phyloP scores from a whole-genome alignment of 78 protist genomes.

The Dictyostelium firmibasis region DNA sequence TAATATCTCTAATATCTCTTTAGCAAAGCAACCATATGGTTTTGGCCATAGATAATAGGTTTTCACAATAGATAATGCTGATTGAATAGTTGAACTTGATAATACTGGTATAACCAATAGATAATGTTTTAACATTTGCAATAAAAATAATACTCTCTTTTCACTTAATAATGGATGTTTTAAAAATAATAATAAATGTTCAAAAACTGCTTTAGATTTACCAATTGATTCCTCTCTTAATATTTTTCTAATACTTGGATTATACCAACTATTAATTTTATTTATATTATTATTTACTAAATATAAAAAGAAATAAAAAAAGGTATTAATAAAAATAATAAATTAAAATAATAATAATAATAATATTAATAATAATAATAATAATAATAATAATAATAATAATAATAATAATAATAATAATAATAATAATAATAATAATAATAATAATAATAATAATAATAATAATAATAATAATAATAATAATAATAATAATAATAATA shows the following conservation, averaged over 20 bases:
- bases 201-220: constrained; percentile 38
- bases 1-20: constrained; percentile 44
- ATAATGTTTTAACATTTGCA: constrained; percentile 72
- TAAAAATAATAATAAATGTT: constrained; percentile 48
- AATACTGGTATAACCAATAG: constrained; percentile 28
- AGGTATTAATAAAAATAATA: too few species aligned
- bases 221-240: neutral
- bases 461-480: neutral
- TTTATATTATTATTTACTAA: neutral
- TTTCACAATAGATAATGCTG: constrained; percentile 38
- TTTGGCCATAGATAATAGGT: constrained; percentile 48
- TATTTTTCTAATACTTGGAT: constrained; percentile 2
- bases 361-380: neutral
- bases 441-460: neutral
- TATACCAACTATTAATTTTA: constrained; percentile 19
- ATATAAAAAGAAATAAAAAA: too few species aligned
- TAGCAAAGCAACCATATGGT: constrained; percentile 58
- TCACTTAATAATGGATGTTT: constrained; percentile 65
- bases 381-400: neutral
- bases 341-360: neutral
- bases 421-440: neutral
- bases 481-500: neutral
- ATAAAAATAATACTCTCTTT: constrained; percentile 30
- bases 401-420: neutral
- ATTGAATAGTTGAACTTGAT: neutral